These are phyloP conservation scores for Cichorium intybus DNA, from an alignment of 140 eudicot species.

Conservation along the genomic window DNA sequence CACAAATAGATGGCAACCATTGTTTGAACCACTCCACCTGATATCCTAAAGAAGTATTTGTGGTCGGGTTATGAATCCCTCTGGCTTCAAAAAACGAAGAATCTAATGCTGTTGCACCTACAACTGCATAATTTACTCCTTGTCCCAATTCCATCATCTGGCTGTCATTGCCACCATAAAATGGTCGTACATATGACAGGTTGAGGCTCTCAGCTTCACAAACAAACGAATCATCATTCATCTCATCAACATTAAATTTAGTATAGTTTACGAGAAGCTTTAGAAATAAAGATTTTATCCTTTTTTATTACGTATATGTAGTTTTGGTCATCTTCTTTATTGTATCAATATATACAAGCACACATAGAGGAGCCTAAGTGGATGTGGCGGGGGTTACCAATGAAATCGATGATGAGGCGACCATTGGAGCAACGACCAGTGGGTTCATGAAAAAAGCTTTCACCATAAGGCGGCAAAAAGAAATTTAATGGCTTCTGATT, in stretches of 20 bases:
- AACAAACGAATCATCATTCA: background rate
- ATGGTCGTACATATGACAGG: slow-evolving; percentile 47
- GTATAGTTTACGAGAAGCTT: no score
- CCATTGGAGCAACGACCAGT: slow-evolving; percentile 56
- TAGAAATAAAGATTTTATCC: background rate
- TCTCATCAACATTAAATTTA: background rate
- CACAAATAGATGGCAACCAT: slow-evolving; percentile 30
- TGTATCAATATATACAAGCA: no score
- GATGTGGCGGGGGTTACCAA: slow-evolving; percentile 28
- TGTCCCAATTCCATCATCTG: slow-evolving; percentile 2
- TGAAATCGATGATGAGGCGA: slow-evolving; percentile 44
- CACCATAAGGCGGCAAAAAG: slow-evolving; percentile 37
- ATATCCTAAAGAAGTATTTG: slow-evolving; percentile 40
- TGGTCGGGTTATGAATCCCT: slow-evolving; percentile 27
- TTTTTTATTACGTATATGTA: no score
- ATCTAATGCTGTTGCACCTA: slow-evolving; percentile 57
- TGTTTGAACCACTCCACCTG: slow-evolving; percentile 64
- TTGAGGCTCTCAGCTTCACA: slow-evolving; percentile 50
- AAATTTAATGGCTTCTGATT: slow-evolving; percentile 2
- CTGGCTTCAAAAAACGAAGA: slow-evolving; percentile 19
- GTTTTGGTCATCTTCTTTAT: no score
- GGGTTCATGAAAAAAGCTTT: slow-evolving; percentile 36
- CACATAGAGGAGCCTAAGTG: background rate
- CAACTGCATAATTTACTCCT: slow-evolving; percentile 75
- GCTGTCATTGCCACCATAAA: slow-evolving; percentile 23